These are phyloP conservation scores for Fusarium piperis DNA, from an alignment of 2,329 filamentous ascomycete species.

Conservation along the genomic window DNA sequence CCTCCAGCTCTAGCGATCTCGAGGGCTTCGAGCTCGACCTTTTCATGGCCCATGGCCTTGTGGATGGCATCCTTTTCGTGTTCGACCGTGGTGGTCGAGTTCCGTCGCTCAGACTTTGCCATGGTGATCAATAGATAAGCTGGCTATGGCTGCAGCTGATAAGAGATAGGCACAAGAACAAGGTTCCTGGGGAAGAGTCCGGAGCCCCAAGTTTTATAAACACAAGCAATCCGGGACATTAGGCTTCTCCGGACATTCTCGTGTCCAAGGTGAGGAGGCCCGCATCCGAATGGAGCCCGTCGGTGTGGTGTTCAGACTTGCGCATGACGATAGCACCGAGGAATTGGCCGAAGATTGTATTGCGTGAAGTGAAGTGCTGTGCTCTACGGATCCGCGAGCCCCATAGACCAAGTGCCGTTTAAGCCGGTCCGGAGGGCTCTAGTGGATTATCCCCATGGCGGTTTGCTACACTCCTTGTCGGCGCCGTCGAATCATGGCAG, in stretches of 20 bases:
- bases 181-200: not conserved
- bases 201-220: conserved; percentile 32
- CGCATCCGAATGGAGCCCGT: conserved; percentile 10
- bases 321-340: conserved; percentile 39
- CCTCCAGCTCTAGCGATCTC: conserved; percentile 49
- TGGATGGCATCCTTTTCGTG: conserved; percentile 34
- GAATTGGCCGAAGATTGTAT: conserved; percentile 30
- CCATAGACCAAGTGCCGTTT: conserved; percentile 32
- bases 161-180: not conserved
- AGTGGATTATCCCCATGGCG: conserved; percentile 11
- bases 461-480: not conserved
- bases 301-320: conserved; percentile 9
- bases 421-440: conserved; percentile 13
- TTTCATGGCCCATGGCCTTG: conserved; percentile 36
- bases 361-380: not conserved
- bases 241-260: conserved; percentile 27
- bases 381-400: conserved; percentile 12
- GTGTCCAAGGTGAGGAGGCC: conserved; percentile 6
- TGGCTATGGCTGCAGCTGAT: not conserved
- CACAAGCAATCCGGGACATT: conserved; percentile 17
- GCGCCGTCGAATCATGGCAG: conserved; percentile 2
- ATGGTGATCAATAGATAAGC: conserved; percentile 15
- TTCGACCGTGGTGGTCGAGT: conserved; percentile 36
- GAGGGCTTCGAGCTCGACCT: conserved; percentile 47
- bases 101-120: conserved; percentile 24